phyloP scores from a whole-genome alignment of 1,284 basidiomycete species.

The Naganishia albida region DNA sequence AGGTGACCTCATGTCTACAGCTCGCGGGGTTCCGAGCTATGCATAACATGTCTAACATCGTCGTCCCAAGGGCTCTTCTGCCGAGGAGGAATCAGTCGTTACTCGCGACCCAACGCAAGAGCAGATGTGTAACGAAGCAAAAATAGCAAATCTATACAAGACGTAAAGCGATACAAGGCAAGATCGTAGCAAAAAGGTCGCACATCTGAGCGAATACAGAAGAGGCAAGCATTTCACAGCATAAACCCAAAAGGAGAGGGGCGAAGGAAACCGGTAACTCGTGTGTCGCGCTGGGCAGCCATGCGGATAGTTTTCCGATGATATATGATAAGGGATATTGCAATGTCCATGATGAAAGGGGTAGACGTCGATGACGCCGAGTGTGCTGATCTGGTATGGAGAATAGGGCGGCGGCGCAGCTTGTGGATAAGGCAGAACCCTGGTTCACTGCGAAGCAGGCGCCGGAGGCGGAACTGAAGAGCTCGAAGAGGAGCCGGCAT shows the following conservation, averaged over 20 bases:
- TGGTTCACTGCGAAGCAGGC: background rate
- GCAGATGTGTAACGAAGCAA: background rate
- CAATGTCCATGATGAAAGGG: background rate
- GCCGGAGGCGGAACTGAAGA: background rate
- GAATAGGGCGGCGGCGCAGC: too few species aligned
- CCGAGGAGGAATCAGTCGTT: too few species aligned
- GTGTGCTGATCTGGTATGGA: too few species aligned
- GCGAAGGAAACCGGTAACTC: background rate
- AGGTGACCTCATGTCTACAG: too few species aligned
- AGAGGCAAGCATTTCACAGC: background rate
- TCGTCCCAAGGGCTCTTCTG: background rate
- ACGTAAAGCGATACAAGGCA: slow-evolving; percentile 1
- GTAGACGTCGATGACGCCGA: background rate
- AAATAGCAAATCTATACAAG: slow-evolving; percentile 12
- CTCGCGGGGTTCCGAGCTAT: too few species aligned
- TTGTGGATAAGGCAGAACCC: background rate
- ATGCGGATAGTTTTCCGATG: background rate
- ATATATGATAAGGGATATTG: background rate
- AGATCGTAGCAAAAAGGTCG: background rate
- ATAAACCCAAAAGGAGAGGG: slow-evolving; percentile 2
- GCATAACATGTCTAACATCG: too few species aligned
- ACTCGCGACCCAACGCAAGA: background rate
- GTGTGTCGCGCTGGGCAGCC: background rate
- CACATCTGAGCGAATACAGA: background rate
- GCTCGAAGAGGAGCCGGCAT: background rate